phyloP scores from a whole-genome alignment of 805 yeast species.

The Hanseniaspora thailandica region DNA sequence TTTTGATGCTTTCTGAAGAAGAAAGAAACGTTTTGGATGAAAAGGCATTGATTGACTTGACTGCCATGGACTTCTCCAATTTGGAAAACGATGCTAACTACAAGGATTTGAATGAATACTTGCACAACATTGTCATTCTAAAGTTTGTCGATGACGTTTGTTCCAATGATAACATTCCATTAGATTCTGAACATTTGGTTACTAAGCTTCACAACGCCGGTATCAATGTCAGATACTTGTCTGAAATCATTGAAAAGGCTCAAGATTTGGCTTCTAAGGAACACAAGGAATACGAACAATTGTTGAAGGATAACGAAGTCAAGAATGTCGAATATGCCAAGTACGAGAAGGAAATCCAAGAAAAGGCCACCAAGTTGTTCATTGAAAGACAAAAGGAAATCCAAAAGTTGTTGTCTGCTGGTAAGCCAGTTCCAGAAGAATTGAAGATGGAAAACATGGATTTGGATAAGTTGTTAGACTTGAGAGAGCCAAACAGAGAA shows the following conservation, averaged over 20 bases:
- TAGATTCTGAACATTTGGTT: slow-evolving; percentile 70
- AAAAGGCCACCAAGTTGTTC: slow-evolving; percentile 20
- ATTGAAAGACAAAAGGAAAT: slow-evolving; percentile 29
- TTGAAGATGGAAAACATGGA: slow-evolving; percentile 26
- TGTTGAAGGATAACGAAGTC: slow-evolving; percentile 22
- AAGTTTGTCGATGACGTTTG: slow-evolving; percentile 45
- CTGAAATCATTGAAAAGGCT: slow-evolving; percentile 33
- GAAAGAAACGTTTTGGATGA: slow-evolving; percentile 20
- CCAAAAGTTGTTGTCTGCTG: slow-evolving; percentile 26
- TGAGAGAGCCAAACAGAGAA: slow-evolving; percentile 29
- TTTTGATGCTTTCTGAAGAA: slow-evolving; percentile 33
- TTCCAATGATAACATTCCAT: slow-evolving; percentile 47
- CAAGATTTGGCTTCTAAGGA: slow-evolving; percentile 24
- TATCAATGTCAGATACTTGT: slow-evolving; percentile 80
- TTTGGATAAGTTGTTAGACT: slow-evolving; percentile 25
- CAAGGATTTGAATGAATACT: slow-evolving; percentile 54
- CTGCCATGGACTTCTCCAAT: slow-evolving; percentile 21
- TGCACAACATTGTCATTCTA: slow-evolving; percentile 49
- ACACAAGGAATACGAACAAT: slow-evolving; percentile 19
- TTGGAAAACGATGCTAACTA: slow-evolving; percentile 41
- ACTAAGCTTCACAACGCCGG: slow-evolving; percentile 64
- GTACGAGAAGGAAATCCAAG: slow-evolving; percentile 27
- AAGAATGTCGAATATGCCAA: slow-evolving; percentile 27
- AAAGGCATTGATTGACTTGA: slow-evolving; percentile 23
- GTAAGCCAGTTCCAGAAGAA: slow-evolving; percentile 29